Percentiles rank a stretch among this genome's conserved stretches.
These are phyloP conservation scores for Pichia inconspicua DNA, from an alignment of 1,139 yeast species.

Conservation along the genomic window DNA sequence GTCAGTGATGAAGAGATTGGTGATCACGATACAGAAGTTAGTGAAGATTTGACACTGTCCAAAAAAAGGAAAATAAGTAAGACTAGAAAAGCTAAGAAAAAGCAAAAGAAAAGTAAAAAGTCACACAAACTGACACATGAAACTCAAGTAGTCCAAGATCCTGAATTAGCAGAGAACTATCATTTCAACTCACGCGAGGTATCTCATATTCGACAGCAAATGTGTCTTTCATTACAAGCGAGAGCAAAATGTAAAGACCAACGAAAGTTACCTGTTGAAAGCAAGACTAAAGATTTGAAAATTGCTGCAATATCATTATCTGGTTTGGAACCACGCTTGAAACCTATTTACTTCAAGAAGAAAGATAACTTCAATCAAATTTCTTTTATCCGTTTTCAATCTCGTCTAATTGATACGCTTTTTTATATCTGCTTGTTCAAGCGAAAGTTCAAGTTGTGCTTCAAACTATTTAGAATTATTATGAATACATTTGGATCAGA, in stretches of 20 bases:
- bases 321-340: constrained; percentile 5
- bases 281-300: constrained; percentile 3
- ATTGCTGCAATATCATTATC: constrained; percentile 2
- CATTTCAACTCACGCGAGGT: constrained; percentile 10
- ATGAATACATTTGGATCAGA: constrained; percentile 44
- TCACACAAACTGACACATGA: constrained; percentile 3
- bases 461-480: constrained; percentile 42
- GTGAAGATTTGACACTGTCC: not conserved
- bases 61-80: not conserved
- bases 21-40: not conserved
- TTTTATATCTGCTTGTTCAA: constrained; percentile 35
- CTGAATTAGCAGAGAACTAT: not conserved
- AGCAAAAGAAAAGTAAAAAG: not conserved
- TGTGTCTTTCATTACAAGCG: constrained; percentile 9
- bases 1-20: constrained; percentile 7
- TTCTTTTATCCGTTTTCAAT: constrained; percentile 6
- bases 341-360: constrained; percentile 1
- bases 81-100: not conserved
- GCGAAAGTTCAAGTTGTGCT: constrained; percentile 48
- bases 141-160: constrained; percentile 1
- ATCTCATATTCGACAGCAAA: constrained; percentile 8
- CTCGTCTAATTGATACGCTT: constrained; percentile 24
- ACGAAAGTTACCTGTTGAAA: constrained; percentile 1
- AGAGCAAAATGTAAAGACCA: not conserved
- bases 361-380: not conserved